A percentile compares a stretch with the other conserved stretches of the same genome.
Conservation (phyloP, 2,329 filamentous ascomycete genomes). For the Podosphaera aphanis region DNA sequence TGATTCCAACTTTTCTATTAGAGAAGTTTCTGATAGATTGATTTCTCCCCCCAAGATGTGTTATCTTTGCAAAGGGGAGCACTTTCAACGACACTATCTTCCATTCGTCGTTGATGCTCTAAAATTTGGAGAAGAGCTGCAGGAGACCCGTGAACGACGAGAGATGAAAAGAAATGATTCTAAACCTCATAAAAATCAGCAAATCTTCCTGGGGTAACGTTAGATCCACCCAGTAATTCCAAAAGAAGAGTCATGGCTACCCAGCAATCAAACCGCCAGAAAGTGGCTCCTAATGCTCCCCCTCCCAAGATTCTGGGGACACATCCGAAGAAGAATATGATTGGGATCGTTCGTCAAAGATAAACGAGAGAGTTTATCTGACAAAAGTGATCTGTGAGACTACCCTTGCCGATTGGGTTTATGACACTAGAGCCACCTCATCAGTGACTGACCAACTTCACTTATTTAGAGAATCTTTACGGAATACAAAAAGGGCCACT, state of each 20-base stretch:
- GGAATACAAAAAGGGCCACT: not conserved
- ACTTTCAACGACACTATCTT: constrained; percentile 1
- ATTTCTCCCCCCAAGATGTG: not conserved
- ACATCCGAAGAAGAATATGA: no score
- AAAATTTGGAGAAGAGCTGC: constrained; percentile 1
- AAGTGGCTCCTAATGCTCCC: no score
- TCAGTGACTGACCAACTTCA: no score
- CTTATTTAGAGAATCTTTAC: not conserved
- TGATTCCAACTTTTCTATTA: not conserved
- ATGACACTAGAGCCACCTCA: not conserved
- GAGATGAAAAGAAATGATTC: not conserved
- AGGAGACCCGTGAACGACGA: not conserved
- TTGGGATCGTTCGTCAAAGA: not conserved
- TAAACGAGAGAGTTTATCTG: not conserved
- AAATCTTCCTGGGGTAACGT: not conserved
- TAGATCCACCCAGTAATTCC: not conserved
- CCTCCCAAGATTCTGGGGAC: no score
- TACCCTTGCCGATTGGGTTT: constrained; percentile 1
- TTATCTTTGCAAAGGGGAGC: constrained; percentile 1
- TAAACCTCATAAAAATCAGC: not conserved
- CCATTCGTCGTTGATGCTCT: not conserved
- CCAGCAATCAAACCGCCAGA: not conserved
- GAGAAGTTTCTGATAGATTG: not conserved
- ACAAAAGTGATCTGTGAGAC: not conserved
- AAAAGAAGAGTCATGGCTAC: not conserved